Evolutionary conservation across 2,329 filamentous ascomycete genomes (phyloP).

Genomic region (Colletotrichum eleusines): DNA sequence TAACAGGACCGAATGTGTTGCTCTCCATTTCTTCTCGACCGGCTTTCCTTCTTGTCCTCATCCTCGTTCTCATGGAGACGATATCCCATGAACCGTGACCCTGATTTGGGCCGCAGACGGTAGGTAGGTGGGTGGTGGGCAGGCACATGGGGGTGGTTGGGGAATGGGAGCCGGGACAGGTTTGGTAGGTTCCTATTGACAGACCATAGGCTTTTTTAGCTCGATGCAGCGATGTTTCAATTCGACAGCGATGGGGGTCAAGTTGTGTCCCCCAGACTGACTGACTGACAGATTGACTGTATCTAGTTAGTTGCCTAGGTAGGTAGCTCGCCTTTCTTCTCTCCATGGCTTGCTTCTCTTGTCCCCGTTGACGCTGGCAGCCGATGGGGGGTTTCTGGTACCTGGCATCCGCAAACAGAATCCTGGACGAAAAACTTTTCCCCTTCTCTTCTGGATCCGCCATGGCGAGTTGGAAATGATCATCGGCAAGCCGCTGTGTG

Average conservation of each 20-base stretch:
- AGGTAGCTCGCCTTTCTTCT: too few relatives aligned
- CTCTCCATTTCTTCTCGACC: not conserved
- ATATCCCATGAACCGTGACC: conserved; percentile 25
- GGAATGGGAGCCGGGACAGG: conserved; percentile 24
- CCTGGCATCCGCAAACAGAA: conserved; percentile 32
- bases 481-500: conserved; percentile 12
- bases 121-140: conserved; percentile 10
- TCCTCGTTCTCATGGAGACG: conserved; percentile 28
- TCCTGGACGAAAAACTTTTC: not conserved
- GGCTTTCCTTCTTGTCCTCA: not conserved
- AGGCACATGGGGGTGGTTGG: conserved; percentile 29
- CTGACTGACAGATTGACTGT: conserved; percentile 19
- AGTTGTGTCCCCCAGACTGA: conserved; percentile 21
- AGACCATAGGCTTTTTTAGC: conserved; percentile 17
- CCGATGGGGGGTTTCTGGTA: conserved; percentile 2
- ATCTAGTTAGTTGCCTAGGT: conserved; percentile 13
- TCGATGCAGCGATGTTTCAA: conserved; percentile 33
- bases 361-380: not conserved
- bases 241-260: conserved; percentile 28
- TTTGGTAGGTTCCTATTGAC: conserved; percentile 32
- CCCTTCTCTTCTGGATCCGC: not conserved
- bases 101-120: conserved; percentile 27
- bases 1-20: conserved; percentile 4
- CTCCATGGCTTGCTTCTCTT: not conserved
- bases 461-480: conserved; percentile 3